Percentiles rank a stretch among this genome's conserved stretches.
Conservation (phyloP, 768 basidiomycete species). For the Naganishia vaughanmartiniae region DNA sequence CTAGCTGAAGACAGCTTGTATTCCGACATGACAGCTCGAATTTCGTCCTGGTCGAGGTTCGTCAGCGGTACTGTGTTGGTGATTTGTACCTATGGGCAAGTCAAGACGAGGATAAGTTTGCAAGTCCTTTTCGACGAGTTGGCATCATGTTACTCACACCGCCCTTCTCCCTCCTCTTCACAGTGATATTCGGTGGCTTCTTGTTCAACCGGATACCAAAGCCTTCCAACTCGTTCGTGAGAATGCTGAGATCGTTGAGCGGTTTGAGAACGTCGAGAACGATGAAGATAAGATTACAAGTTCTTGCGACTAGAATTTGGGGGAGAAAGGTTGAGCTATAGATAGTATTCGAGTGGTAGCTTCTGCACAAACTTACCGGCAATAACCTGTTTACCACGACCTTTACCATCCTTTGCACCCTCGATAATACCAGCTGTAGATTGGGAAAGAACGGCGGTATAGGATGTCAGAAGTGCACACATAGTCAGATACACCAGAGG, state of each 20-base stretch:
- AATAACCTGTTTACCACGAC: constrained; percentile 82
- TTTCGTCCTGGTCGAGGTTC: constrained; percentile 91
- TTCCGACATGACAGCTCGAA: constrained; percentile 89
- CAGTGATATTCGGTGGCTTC: constrained; percentile 78
- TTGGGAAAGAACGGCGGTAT: constrained; percentile 27
- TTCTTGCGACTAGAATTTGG: constrained; percentile 74
- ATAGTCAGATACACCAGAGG: neutral
- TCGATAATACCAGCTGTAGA: constrained; percentile 88
- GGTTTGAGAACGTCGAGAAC: constrained; percentile 97
- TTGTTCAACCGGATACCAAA: constrained; percentile 97
- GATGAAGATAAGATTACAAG: constrained; percentile 97
- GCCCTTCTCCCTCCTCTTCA: constrained; percentile 67
- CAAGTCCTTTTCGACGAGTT: neutral
- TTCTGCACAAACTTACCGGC: constrained; percentile 34
- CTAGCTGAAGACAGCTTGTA: constrained; percentile 82
- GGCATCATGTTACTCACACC: constrained; percentile 41
- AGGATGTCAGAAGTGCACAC: neutral
- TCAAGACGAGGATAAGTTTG: neutral
- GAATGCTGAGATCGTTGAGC: constrained; percentile 83
- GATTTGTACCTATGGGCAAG: constrained; percentile 68
- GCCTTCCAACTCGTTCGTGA: constrained; percentile 92
- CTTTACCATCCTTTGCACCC: constrained; percentile 92
- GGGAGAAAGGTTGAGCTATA: neutral
- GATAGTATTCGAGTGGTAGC: neutral
- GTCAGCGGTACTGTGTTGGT: constrained; percentile 96